A percentile compares a stretch with the other conserved stretches of the same genome.
phyloP scores from a whole-genome alignment of 805 yeast species.

The Tetrapisispora iriomotensis region DNA sequence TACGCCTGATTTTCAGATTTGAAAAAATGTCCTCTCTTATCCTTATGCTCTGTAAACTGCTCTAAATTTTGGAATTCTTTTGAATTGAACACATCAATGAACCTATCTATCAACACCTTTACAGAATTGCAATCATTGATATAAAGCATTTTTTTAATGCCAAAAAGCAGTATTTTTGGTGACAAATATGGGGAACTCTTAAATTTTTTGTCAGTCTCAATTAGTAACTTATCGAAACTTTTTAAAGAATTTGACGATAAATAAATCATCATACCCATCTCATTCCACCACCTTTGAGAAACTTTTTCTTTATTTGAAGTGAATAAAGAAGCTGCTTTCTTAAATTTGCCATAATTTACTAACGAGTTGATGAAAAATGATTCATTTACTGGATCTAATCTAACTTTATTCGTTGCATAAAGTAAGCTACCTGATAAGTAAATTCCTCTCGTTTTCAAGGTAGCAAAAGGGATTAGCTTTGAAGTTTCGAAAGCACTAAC shows the following conservation, averaged over 20 bases:
- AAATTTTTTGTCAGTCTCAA: slow-evolving; percentile 21
- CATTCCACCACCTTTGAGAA: slow-evolving; percentile 45
- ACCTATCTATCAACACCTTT: slow-evolving; percentile 27
- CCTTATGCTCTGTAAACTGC: slow-evolving; percentile 4
- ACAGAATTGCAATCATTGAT: slow-evolving; percentile 22
- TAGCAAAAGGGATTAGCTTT: slow-evolving; percentile 30
- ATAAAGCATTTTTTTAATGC: slow-evolving; percentile 28
- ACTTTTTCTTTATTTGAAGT: slow-evolving; percentile 28
- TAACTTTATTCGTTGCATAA: slow-evolving; percentile 33
- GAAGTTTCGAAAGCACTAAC: slow-evolving; percentile 34
- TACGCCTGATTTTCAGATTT: slow-evolving; percentile 25
- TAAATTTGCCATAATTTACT: slow-evolving; percentile 25
- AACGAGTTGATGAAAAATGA: slow-evolving; percentile 40
- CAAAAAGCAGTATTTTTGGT: slow-evolving; percentile 30
- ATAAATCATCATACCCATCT: slow-evolving; percentile 36
- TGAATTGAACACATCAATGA: slow-evolving; percentile 18
- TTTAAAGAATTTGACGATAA: slow-evolving; percentile 28
- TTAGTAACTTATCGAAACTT: slow-evolving; percentile 31
- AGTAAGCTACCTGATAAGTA: slow-evolving; percentile 35
- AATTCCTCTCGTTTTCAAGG: slow-evolving; percentile 28
- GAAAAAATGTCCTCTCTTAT: slow-evolving; percentile 7
- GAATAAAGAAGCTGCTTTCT: slow-evolving; percentile 33
- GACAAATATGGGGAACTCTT: slow-evolving; percentile 27
- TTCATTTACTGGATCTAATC: slow-evolving; percentile 44
- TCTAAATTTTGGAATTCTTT: slow-evolving; percentile 11